These are phyloP conservation scores for Neurospora pannonica DNA, from an alignment of 495 filamentous ascomycete genomes.

Conservation along the genomic window DNA sequence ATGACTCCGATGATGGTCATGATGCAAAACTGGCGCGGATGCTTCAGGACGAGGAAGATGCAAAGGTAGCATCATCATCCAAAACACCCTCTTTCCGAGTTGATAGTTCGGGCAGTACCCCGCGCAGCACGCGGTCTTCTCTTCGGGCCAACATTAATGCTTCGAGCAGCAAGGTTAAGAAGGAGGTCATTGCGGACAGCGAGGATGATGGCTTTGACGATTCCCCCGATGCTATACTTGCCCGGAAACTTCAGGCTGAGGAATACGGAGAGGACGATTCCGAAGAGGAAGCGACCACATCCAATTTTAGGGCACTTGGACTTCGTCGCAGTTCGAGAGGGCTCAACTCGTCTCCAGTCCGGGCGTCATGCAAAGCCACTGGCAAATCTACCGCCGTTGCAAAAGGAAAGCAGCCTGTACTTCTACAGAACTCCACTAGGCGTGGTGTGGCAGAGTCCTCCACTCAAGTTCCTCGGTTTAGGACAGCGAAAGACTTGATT, in stretches of 20 bases:
- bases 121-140: neutral
- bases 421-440: neutral
- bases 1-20: conserved; percentile 25
- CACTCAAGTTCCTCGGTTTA: neutral
- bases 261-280: conserved; percentile 37
- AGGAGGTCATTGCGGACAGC: conserved; percentile 18
- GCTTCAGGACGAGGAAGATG: conserved; percentile 57
- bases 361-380: neutral
- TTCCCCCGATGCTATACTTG: conserved; percentile 41
- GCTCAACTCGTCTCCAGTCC: neutral
- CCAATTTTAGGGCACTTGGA: neutral
- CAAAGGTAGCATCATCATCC: neutral
- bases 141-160: neutral
- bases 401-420: neutral
- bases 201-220: conserved; percentile 23
- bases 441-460: neutral
- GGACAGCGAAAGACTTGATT: neutral
- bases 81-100: neutral
- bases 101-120: neutral
- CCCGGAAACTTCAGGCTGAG: conserved; percentile 45
- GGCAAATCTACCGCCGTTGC: neutral
- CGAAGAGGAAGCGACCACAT: neutral
- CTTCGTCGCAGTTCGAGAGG: conserved; percentile 5
- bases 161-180: conserved; percentile 2
- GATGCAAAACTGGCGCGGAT: conserved; percentile 50